A percentile compares a stretch with the other conserved stretches of the same genome.
These are phyloP conservation scores for Sparassis latifolia DNA, from an alignment of 1,284 basidiomycete species.

Conservation along the genomic window DNA sequence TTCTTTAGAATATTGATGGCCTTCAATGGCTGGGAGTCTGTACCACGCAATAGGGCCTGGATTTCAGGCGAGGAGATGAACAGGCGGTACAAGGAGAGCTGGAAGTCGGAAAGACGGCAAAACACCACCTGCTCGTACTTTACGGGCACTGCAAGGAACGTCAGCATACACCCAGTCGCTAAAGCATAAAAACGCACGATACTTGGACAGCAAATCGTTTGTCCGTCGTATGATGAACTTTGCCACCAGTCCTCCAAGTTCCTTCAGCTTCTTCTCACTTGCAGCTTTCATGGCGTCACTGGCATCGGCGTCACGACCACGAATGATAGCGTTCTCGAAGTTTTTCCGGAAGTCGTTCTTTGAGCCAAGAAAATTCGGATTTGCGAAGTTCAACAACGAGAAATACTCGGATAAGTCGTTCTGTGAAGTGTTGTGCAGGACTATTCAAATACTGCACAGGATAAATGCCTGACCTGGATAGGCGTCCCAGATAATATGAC, in stretches of 20 bases:
- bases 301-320: constrained; percentile 90
- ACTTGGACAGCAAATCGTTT: constrained; percentile 96
- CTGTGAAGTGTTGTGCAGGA: constrained; percentile 30
- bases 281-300: constrained; percentile 77
- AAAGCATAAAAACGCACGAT: constrained; percentile 52
- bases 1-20: constrained; percentile 97
- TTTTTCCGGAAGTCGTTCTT: constrained; percentile 95
- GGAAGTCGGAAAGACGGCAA: constrained; percentile 85
- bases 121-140: constrained; percentile 99
- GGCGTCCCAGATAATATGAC: constrained; percentile 97
- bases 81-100: constrained; percentile 83
- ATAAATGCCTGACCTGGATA: constrained; percentile 57
- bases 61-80: constrained; percentile 96
- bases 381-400: constrained; percentile 93
- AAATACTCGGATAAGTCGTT: constrained; percentile 98
- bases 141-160: constrained; percentile 73
- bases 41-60: constrained; percentile 84
- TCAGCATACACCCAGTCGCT: constrained; percentile 8
- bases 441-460: neutral
- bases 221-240: constrained; percentile 98
- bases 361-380: constrained; percentile 91
- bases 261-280: constrained; percentile 89
- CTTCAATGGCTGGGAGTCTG: constrained; percentile 92
- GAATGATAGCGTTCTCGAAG: constrained; percentile 91
- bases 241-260: constrained; percentile 85